Evolutionary conservation across 2,329 filamentous ascomycete genomes (phyloP).

Genomic region (Dactylellina parvicollis): DNA sequence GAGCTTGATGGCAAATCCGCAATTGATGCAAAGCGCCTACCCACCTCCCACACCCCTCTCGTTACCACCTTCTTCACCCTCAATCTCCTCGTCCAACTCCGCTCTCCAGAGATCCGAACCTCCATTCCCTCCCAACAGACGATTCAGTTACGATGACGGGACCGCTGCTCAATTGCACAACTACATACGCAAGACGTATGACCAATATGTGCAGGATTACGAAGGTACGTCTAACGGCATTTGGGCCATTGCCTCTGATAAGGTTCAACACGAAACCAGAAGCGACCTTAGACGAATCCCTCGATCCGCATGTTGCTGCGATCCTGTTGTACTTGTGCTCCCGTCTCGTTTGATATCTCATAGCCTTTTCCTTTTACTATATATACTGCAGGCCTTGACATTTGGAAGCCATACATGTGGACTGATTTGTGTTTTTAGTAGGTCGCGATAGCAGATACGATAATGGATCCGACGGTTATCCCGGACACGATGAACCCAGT

Average conservation of each 20-base stretch:
- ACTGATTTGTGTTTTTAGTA: conserved; percentile 46
- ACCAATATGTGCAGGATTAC: conserved; percentile 50
- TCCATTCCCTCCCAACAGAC: conserved; percentile 9
- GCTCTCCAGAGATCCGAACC: conserved; percentile 11
- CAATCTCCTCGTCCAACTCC: conserved; percentile 40
- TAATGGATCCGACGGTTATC: conserved; percentile 27
- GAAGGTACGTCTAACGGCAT: conserved; percentile 54
- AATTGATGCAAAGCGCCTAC: conserved; percentile 31
- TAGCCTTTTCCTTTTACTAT: background rate
- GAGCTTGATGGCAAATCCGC: conserved; percentile 20
- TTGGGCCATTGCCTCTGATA: conserved; percentile 53
- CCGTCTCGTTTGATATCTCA: conserved; percentile 4
- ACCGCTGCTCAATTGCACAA: conserved; percentile 17
- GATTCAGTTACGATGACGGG: conserved; percentile 53
- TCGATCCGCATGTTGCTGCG: conserved; percentile 51
- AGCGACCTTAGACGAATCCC: conserved; percentile 54
- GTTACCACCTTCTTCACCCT: conserved; percentile 39
- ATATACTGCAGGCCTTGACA: background rate
- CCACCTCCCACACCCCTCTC: conserved; percentile 38
- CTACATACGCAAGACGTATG: conserved; percentile 23
- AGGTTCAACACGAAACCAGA: conserved; percentile 55
- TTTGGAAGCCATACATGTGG: conserved; percentile 51
- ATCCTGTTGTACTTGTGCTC: conserved; percentile 31
- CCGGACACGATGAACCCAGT: conserved; percentile 20
- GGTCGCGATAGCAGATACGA: conserved; percentile 26